A percentile compares a stretch with the other conserved stretches of the same genome.
Evolutionary conservation across 768 basidiomycete genomes (phyloP).

Genomic region (Phanerochaete carnosa): DNA sequence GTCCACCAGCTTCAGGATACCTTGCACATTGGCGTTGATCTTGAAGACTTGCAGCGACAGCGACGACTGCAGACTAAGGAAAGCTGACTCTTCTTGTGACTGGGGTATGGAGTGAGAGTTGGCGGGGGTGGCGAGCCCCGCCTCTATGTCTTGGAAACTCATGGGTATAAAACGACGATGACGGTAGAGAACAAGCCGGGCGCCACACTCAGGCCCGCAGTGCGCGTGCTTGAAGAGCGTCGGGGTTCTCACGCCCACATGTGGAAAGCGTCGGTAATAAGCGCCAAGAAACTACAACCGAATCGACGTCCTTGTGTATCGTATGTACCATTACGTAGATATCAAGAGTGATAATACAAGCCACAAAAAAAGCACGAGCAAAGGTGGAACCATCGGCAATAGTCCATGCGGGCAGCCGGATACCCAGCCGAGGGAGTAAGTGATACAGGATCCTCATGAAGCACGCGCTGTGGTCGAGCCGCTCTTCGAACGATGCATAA

Average conservation of each 20-base stretch:
- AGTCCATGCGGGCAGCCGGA: background rate
- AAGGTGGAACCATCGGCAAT: background rate
- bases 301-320: background rate
- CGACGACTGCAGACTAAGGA: slow-evolving; percentile 72
- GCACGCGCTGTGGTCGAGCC: slow-evolving; percentile 2
- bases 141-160: slow-evolving; percentile 52
- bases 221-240: background rate
- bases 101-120: slow-evolving; percentile 29
- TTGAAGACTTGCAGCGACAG: slow-evolving; percentile 95
- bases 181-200: background rate
- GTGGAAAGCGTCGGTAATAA: background rate
- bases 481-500: slow-evolving; percentile 55
- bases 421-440: background rate
- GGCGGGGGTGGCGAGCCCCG: slow-evolving; percentile 32
- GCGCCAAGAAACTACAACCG: background rate
- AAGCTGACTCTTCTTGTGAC: slow-evolving; percentile 66
- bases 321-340: background rate
- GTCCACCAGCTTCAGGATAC: slow-evolving; percentile 94
- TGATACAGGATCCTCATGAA: background rate
- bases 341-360: background rate
- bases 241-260: slow-evolving; percentile 2
- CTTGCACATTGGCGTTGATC: slow-evolving; percentile 96
- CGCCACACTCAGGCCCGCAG: slow-evolving; percentile 1
- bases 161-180: slow-evolving; percentile 23
- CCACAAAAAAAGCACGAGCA: background rate